These are phyloP conservation scores for Xerocomus potaroensis DNA, from an alignment of 768 basidiomycete genomes.

Conservation along the genomic window DNA sequence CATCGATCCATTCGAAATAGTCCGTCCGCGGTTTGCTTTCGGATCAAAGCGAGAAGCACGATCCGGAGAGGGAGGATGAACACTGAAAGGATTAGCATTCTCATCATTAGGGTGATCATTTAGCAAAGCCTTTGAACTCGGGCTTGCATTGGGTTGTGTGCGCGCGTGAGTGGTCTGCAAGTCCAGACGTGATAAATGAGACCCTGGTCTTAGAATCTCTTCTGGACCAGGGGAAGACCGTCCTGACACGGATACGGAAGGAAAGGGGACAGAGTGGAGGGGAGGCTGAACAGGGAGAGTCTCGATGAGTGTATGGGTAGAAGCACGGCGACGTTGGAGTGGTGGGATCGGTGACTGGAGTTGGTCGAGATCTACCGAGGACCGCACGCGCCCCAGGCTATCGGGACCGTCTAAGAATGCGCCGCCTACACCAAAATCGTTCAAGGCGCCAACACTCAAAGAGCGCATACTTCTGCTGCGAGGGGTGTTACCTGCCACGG, in stretches of 20 bases:
- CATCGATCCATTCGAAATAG: slow-evolving; percentile 45
- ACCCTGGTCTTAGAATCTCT: slow-evolving; percentile 33
- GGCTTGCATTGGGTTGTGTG: slow-evolving; percentile 47
- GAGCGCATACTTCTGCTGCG: slow-evolving; percentile 49
- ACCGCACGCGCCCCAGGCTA: slow-evolving; percentile 45
- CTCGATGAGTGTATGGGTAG: slow-evolving; percentile 46
- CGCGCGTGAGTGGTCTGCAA: slow-evolving; percentile 37
- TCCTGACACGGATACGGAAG: slow-evolving; percentile 43
- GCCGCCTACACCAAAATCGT: slow-evolving; percentile 46
- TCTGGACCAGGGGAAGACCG: slow-evolving; percentile 48
- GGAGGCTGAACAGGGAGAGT: slow-evolving; percentile 37
- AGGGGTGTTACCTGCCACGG: slow-evolving; percentile 39
- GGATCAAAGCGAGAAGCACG: slow-evolving; percentile 43
- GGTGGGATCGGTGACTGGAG: slow-evolving; percentile 39
- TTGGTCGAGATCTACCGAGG: slow-evolving; percentile 53
- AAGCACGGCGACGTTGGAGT: slow-evolving; percentile 46
- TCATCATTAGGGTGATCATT: slow-evolving; percentile 35
- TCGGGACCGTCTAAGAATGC: slow-evolving; percentile 40
- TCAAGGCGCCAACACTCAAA: slow-evolving; percentile 63
- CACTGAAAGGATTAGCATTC: slow-evolving; percentile 31
- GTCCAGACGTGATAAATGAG: slow-evolving; percentile 33
- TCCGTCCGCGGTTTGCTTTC: slow-evolving; percentile 35
- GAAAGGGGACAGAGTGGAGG: slow-evolving; percentile 61
- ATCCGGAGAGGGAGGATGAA: slow-evolving; percentile 36
- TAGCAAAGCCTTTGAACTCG: slow-evolving; percentile 44